Evolutionary conservation across 2,329 filamentous ascomycete species (phyloP).

Genomic region (Penicillium sp.): DNA sequence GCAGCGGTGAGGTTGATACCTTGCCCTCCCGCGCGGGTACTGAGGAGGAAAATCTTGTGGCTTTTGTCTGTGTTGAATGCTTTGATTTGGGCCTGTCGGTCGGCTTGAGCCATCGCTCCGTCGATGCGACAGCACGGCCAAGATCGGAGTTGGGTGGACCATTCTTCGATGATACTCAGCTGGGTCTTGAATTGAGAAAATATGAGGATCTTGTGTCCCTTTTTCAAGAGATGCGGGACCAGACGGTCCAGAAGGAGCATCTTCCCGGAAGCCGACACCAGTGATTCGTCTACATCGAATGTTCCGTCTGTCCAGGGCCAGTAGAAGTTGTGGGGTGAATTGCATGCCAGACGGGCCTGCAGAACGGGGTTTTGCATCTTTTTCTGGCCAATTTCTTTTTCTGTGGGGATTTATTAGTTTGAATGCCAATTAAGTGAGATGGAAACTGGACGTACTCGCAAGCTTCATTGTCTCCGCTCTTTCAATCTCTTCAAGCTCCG

Average conservation of each 20-base stretch:
- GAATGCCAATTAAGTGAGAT: no score
- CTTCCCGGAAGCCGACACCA: slow-evolving; percentile 89
- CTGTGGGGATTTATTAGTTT: slow-evolving; percentile 48
- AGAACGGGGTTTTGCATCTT: slow-evolving; percentile 92
- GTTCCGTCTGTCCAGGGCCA: slow-evolving; percentile 76
- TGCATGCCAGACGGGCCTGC: slow-evolving; percentile 89
- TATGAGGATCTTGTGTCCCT: slow-evolving; percentile 87
- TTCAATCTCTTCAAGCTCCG: slow-evolving; percentile 65
- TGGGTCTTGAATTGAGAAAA: slow-evolving; percentile 98
- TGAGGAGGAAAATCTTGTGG: slow-evolving; percentile 80
- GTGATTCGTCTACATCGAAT: slow-evolving; percentile 71
- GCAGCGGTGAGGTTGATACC: slow-evolving; percentile 92
- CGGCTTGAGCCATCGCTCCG: slow-evolving; percentile 77
- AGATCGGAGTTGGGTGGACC: slow-evolving; percentile 73
- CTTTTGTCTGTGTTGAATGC: slow-evolving; percentile 70
- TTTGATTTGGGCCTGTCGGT: slow-evolving; percentile 71
- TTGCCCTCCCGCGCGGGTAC: slow-evolving; percentile 88
- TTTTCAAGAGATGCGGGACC: slow-evolving; percentile 72
- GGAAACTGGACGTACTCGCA: slow-evolving; percentile 64
- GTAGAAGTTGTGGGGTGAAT: slow-evolving; percentile 95
- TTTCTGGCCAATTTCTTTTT: slow-evolving; percentile 85
- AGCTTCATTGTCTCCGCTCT: slow-evolving; percentile 71
- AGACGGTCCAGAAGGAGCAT: slow-evolving; percentile 93
- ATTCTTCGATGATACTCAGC: slow-evolving; percentile 87
- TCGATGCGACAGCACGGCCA: slow-evolving; percentile 92